These are phyloP conservation scores for Alternaria tenuissima DNA, from an alignment of 2,329 filamentous ascomycete species.

Conservation along the genomic window DNA sequence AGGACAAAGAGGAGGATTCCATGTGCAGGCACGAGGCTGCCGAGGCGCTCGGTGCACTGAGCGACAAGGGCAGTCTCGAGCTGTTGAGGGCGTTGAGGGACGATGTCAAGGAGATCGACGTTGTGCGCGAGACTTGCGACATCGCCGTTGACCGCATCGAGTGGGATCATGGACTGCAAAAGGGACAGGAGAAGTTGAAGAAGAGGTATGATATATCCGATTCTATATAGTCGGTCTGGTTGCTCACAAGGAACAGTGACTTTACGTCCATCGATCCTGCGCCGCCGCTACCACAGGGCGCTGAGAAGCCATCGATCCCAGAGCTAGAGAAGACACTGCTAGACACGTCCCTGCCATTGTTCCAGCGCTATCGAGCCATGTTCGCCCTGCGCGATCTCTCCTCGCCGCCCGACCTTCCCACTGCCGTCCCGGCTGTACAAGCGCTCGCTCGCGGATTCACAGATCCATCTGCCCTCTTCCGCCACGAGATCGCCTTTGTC, in stretches of 20 bases:
- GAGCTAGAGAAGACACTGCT: conserved; percentile 80
- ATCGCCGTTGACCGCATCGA: conserved; percentile 93
- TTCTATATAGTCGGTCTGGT: not conserved
- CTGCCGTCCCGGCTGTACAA: conserved; percentile 84
- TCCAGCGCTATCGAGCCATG: conserved; percentile 96
- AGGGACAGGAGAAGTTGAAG: conserved; percentile 74
- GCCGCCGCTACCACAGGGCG: conserved; percentile 79
- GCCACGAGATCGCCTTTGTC: conserved; percentile 97
- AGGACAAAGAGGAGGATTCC: conserved; percentile 81
- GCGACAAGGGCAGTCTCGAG: conserved; percentile 75
- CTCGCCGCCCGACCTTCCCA: conserved; percentile 89
- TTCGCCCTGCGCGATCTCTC: conserved; percentile 95
- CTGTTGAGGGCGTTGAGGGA: conserved; percentile 78
- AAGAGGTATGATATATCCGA: conserved; percentile 68
- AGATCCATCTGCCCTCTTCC: conserved; percentile 90
- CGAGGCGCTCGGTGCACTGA: conserved; percentile 89
- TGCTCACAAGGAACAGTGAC: conserved; percentile 67
- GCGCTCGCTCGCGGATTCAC: conserved; percentile 85
- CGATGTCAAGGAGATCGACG: conserved; percentile 75
- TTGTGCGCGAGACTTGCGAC: conserved; percentile 94
- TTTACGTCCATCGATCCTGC: conserved; percentile 97
- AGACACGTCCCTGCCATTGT: conserved; percentile 80
- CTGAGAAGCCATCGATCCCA: conserved; percentile 69
- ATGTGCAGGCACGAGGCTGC: conserved; percentile 98
- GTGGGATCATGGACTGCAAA: conserved; percentile 76